These are phyloP conservation scores for Violaceomyces palustris DNA, from an alignment of 1,284 basidiomycete species.

Conservation along the genomic window DNA sequence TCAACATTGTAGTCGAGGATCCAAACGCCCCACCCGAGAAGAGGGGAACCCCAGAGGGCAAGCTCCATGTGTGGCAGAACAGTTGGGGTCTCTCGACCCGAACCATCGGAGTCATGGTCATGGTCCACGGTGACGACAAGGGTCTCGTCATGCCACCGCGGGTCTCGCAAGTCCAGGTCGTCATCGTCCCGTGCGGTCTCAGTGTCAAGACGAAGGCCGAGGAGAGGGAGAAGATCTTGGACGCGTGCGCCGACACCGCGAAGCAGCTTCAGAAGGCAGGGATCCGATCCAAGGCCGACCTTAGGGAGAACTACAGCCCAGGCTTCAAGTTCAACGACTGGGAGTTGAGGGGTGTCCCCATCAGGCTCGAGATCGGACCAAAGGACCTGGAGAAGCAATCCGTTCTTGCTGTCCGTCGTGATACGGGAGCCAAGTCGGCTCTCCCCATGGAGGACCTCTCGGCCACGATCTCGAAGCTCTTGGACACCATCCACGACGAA, in stretches of 20 bases:
- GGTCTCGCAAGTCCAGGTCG: conserved; percentile 85
- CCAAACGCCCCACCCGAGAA: conserved; percentile 46
- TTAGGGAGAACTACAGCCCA: conserved; percentile 91
- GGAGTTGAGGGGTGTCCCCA: conserved; percentile 84
- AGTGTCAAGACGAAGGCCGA: conserved; percentile 56
- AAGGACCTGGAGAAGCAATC: conserved; percentile 81
- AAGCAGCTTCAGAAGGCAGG: conserved; percentile 59
- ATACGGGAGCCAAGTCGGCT: conserved; percentile 61
- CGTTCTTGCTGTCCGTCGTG: conserved; percentile 79
- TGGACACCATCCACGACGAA: conserved; percentile 81
- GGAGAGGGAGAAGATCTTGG: conserved; percentile 67
- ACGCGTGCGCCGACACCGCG: conserved; percentile 64
- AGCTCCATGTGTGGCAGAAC: conserved; percentile 94
- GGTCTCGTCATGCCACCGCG: conserved; percentile 91
- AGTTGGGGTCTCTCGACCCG: conserved; percentile 97
- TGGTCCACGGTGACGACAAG: conserved; percentile 98
- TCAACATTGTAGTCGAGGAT: conserved; percentile 95
- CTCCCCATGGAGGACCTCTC: conserved; percentile 22
- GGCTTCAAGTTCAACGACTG: conserved; percentile 99
- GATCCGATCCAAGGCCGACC: conserved; percentile 80
- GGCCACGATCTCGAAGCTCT: conserved; percentile 56
- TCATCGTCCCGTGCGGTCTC: conserved; percentile 89
- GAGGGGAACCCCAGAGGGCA: conserved; percentile 45
- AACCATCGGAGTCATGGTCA: conserved; percentile 96
- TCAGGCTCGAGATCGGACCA: conserved; percentile 94